phyloP scores from a whole-genome alignment of 106 monocot species.

The Dendrobium chrysotoxum region DNA sequence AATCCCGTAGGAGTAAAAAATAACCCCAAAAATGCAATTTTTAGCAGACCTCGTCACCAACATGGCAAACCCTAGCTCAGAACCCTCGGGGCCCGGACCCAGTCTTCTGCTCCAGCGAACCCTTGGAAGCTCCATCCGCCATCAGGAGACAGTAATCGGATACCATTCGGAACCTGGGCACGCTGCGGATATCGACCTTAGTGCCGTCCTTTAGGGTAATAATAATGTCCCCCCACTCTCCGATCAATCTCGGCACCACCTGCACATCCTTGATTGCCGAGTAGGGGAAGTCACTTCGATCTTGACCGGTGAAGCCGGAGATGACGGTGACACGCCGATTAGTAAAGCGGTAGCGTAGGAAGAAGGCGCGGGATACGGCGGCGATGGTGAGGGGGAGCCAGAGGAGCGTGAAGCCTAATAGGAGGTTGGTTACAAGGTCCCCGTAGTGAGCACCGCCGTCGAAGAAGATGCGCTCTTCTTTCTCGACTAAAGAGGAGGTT shows the following conservation, averaged over 20 bases:
- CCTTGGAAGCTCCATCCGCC: conserved; percentile 15
- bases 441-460: conserved; percentile 68
- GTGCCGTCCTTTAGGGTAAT: conserved; percentile 61
- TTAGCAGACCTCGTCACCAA: neutral
- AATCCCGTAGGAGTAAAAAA: too few relatives aligned
- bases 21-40: neutral
- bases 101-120: conserved; percentile 5
- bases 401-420: conserved; percentile 54
- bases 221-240: conserved; percentile 67
- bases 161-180: conserved; percentile 57
- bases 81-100: conserved; percentile 29
- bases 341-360: conserved; percentile 62
- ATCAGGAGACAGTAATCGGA: conserved; percentile 47
- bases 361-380: conserved; percentile 55
- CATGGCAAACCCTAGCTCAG: conserved; percentile 8
- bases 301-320: conserved; percentile 53
- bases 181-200: conserved; percentile 51
- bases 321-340: conserved; percentile 45
- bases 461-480: conserved; percentile 42
- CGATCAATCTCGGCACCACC: conserved; percentile 56
- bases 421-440: conserved; percentile 44
- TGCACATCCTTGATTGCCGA: conserved; percentile 36
- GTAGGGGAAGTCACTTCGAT: conserved; percentile 51
- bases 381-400: conserved; percentile 62
- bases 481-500: conserved; percentile 1